Conservation (phyloP, 768 basidiomycete genomes). For the Pulveroboletus sp. region DNA sequence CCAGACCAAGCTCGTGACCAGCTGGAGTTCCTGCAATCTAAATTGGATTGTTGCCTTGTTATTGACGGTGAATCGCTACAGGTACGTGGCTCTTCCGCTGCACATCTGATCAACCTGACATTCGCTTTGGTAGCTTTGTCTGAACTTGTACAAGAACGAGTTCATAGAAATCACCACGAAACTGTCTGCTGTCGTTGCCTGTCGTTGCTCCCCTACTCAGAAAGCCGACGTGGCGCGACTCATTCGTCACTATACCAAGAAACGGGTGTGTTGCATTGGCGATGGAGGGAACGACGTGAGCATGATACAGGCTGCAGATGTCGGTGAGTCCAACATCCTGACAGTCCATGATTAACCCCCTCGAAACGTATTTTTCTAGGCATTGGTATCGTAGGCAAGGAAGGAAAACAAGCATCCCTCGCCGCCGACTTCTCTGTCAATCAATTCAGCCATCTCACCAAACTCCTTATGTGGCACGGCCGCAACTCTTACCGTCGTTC, state of each 20-base stretch:
- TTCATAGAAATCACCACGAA: constrained; percentile 97
- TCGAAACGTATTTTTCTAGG: constrained; percentile 41
- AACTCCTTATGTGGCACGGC: constrained; percentile 97
- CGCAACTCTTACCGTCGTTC: constrained; percentile 98
- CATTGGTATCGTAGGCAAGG: constrained; percentile 97
- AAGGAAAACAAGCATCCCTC: constrained; percentile 98
- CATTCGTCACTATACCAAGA: constrained; percentile 86
- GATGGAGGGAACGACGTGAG: constrained; percentile 99
- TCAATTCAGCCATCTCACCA: constrained; percentile 94
- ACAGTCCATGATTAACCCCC: neutral
- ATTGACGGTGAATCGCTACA: constrained; percentile 97
- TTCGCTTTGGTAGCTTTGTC: constrained; percentile 60
- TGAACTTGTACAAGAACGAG: constrained; percentile 86
- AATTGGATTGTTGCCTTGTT: constrained; percentile 95
- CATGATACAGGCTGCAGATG: constrained; percentile 99
- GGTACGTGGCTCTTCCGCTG: constrained; percentile 40
- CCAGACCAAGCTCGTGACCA: constrained; percentile 79
- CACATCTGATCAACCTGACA: neutral
- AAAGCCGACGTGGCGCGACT: constrained; percentile 96
- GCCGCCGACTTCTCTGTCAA: constrained; percentile 98
- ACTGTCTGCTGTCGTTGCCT: constrained; percentile 93
- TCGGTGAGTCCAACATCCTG: constrained; percentile 57
- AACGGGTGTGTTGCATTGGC: constrained; percentile 97
- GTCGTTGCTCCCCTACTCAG: constrained; percentile 97
- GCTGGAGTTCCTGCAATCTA: constrained; percentile 90